These are phyloP conservation scores for Macaranga tanarius DNA, from an alignment of 441 rosid species.

Conservation along the genomic window DNA sequence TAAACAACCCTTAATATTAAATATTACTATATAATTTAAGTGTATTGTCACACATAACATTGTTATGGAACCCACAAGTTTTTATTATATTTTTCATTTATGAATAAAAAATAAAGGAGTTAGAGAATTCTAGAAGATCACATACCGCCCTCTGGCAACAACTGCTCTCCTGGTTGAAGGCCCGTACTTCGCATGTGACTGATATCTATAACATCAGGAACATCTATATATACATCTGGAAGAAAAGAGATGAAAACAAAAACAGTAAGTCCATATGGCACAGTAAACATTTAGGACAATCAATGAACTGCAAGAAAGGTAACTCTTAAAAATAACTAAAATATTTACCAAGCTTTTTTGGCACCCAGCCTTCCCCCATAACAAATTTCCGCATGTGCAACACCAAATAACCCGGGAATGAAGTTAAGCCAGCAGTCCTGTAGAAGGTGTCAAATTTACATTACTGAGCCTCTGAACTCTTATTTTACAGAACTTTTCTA, in stretches of 20 bases:
- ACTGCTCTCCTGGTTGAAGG: slow-evolving; percentile 89
- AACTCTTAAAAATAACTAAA: slow-evolving; percentile 5
- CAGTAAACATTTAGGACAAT: slow-evolving; percentile 16
- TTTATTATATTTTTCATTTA: too few relatives aligned
- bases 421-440: slow-evolving; percentile 89
- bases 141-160: slow-evolving; percentile 79
- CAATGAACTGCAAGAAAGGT: slow-evolving; percentile 10
- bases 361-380: slow-evolving; percentile 98
- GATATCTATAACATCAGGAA: slow-evolving; percentile 90
- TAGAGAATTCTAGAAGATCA: slow-evolving; percentile 20
- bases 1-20: neutral
- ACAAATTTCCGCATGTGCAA: slow-evolving; percentile 97
- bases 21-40: neutral
- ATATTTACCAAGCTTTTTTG: slow-evolving; percentile 84
- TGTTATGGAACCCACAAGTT: neutral
- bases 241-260: slow-evolving; percentile 20
- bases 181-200: slow-evolving; percentile 96
- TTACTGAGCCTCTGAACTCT: neutral
- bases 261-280: slow-evolving; percentile 14
- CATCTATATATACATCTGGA: slow-evolving; percentile 93
- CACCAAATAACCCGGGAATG: slow-evolving; percentile 95
- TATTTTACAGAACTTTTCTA: neutral
- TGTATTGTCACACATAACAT: neutral
- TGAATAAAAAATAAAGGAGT: slow-evolving; percentile 14
- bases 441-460: slow-evolving; percentile 12